phyloP scores from a whole-genome alignment of 768 basidiomycete genomes.

The Sistotremastrum suecicum region DNA sequence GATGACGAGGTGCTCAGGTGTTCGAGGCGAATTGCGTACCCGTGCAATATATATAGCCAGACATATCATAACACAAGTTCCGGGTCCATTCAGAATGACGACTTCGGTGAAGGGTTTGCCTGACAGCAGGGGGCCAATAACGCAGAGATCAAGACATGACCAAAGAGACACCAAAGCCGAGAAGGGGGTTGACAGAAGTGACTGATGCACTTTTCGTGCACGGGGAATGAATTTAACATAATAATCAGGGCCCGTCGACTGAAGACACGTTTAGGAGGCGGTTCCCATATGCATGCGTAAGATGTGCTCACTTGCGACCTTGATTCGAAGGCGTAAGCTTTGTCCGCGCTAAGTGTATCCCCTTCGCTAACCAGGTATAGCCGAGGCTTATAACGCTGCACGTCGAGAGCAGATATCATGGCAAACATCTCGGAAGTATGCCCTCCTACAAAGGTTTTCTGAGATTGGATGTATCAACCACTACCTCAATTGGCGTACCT shows the following conservation, averaged over 20 bases:
- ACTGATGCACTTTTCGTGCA: slow-evolving; percentile 77
- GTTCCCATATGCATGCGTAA: not conserved
- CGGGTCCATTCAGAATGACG: slow-evolving; percentile 86
- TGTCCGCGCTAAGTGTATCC: slow-evolving; percentile 62
- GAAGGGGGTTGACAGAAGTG: slow-evolving; percentile 51
- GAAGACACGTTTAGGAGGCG: not conserved
- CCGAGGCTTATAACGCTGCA: slow-evolving; percentile 58
- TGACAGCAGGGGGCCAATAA: slow-evolving; percentile 34
- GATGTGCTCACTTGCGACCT: slow-evolving; percentile 7
- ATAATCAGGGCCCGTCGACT: slow-evolving; percentile 19
- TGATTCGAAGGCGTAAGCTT: slow-evolving; percentile 55
- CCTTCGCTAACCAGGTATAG: slow-evolving; percentile 74
- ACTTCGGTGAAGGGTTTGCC: slow-evolving; percentile 44
- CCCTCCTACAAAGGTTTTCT: slow-evolving; percentile 44
- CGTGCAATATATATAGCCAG: slow-evolving; percentile 54
- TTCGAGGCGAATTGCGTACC: slow-evolving; percentile 26
- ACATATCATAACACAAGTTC: slow-evolving; percentile 78
- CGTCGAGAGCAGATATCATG: slow-evolving; percentile 60
- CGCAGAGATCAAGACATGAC: slow-evolving; percentile 46
- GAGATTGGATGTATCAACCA: too few species aligned
- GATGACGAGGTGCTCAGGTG: slow-evolving; percentile 5
- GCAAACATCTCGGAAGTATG: slow-evolving; percentile 82
- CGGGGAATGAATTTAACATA: slow-evolving; percentile 62
- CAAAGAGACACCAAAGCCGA: slow-evolving; percentile 51
- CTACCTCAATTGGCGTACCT: too few species aligned